phyloP scores from a whole-genome alignment of 352 stramenopile species.

The Phytophthora chlamydospora region DNA sequence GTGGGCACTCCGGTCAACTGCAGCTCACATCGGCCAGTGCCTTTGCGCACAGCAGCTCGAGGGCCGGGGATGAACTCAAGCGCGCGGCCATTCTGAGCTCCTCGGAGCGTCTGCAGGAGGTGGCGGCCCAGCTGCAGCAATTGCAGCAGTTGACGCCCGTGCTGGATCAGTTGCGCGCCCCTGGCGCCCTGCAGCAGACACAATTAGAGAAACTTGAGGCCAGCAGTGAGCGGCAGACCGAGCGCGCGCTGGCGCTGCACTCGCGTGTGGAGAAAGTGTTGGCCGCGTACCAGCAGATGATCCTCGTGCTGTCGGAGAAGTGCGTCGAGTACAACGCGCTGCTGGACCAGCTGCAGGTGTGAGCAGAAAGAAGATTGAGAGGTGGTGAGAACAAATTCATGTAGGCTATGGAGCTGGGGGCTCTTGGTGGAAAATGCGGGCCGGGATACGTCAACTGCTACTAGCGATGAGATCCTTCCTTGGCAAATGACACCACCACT shows the following conservation, averaged over 20 bases:
- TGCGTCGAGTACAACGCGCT: conserved; percentile 68
- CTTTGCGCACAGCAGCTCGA: conserved; percentile 27
- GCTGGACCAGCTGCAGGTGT: conserved; percentile 58
- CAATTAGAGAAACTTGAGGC: conserved; percentile 44
- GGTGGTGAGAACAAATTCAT: neutral
- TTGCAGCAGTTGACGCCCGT: conserved; percentile 56
- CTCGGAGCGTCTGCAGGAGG: conserved; percentile 41
- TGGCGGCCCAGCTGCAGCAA: conserved; percentile 46
- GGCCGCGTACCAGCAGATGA: conserved; percentile 67
- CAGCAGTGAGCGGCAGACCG: conserved; percentile 36
- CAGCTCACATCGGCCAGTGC: conserved; percentile 41
- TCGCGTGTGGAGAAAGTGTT: conserved; percentile 57
- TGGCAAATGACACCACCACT: neutral
- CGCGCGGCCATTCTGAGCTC: conserved; percentile 69
- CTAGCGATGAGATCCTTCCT: too few species aligned
- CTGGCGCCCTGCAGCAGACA: conserved; percentile 19
- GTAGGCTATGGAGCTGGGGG: neutral
- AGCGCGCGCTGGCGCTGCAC: conserved; percentile 56
- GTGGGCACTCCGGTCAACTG: conserved; percentile 40
- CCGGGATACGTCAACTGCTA: too few species aligned
- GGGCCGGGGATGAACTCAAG: conserved; percentile 55
- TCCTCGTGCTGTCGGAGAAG: conserved; percentile 74
- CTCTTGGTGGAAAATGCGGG: too few species aligned
- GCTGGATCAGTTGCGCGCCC: conserved; percentile 48
- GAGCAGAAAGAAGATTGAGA: conserved; percentile 1